Base-by-base conservation (phyloP, 495 filamentous ascomycete species). In the Hypomontagnella submonticulosa region DNA sequence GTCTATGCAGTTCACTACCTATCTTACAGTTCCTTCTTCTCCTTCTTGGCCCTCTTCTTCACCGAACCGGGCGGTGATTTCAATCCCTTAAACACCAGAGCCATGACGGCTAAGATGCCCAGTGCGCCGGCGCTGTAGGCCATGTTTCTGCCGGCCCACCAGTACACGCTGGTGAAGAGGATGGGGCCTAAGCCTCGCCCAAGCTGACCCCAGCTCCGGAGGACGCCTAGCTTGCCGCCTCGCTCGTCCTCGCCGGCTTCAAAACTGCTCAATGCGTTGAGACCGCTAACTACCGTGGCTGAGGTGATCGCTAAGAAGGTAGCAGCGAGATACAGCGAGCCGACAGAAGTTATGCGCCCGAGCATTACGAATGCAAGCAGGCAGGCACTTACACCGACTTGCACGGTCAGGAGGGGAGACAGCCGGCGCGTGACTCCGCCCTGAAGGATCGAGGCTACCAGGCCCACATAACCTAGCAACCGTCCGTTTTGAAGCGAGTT, bases 131-230 rank as follows among this genome's bases (percentile, higher is more conserved):
- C 80, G 1, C 79, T 81, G 74, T 97, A 99, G 0, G 95, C 95
- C 12, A 88, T 78, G 70, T 96, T 89, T 37, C 95, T 80, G 0
- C 96, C 95, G 30, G 92, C 93, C 96, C 96, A 99, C 95, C 95
- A 99, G 78, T 98, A 99, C 57, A 99, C 81, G n/a, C 91, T 89
- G 66, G 94, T 97, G 70, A 98, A 99, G 43, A 96, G 72, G 19
- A 98, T 69, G 1, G 95, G 95, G 0, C 95, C 95, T 15, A 94
- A 74, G 3, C 93, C 91, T 18, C 96, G 81, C 2, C 95, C 96
- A 8, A 93, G 80, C 78, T 98, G 95, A 3, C 95, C 90, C 78
- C 80, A 85, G 71, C 92, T 94, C 18, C 95, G 80, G 58, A 97
- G 86, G 48, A 91, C 86, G 0, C 95, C 95, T 60, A 98, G 75